Base-by-base conservation (phyloP, 208 protist species). In the Crithidia mellificae region DNA sequence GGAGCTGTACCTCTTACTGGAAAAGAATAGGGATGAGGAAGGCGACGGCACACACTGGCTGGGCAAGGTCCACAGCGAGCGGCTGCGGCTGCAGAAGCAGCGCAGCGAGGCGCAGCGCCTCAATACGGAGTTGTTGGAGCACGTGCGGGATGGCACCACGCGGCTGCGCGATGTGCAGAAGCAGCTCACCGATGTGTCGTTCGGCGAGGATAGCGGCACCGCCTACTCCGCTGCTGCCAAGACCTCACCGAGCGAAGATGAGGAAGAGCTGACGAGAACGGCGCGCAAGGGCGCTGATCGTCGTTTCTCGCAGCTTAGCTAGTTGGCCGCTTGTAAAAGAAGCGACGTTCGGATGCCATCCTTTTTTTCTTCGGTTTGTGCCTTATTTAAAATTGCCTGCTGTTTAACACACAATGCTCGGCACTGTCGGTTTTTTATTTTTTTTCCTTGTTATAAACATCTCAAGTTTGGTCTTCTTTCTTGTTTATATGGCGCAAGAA, bases 1-100 rank as follows among this genome's bases (percentile, higher is more conserved):
- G 4, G 82, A 89, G 55, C 59, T 90, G n/a, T 87, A 81, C 44
- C 52, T 91, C 38, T 43, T 81, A n/a, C 43, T 91, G 53, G 81
- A 90, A 63, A 68, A 71, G 36, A 68, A 70, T 2, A 56, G n/a
- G n/a, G n/a, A 59, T n/a, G 65, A 47, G 2, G 83, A 51, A 2
- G 83, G 90, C 46, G 54, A 78, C 65, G 72, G 50, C 20, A 22
- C 73, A 1, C 43, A 17, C 53, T 90, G 84, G 82, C 64, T 89
- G 30, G 78, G 78, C 32, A 89, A 91, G 77, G 83, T 81, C 27
- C 63, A 59, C 14, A 56, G 68, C 1, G 83, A 91, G 65, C 77
- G 81, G 75, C 66, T 74, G 41, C 78, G 63, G 30, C 46, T 93
- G 57, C 73, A 87, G 58, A 74, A 72, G 20, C 82, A 90, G 67